Evolutionary conservation across 805 yeast species (phyloP).

Genomic region (Wickerhamiella musiphila): DNA sequence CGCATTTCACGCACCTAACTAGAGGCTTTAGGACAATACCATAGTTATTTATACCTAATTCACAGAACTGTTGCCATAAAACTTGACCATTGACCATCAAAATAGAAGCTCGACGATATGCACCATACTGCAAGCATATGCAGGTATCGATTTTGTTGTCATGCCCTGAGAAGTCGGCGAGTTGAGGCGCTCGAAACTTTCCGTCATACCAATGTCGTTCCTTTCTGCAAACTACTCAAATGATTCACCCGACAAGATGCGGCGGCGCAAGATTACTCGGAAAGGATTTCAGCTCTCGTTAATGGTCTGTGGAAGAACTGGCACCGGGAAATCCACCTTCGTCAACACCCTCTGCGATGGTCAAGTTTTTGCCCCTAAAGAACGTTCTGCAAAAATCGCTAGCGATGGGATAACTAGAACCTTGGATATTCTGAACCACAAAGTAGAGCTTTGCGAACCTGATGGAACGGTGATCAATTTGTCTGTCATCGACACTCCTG

Average conservation of each 20-base stretch:
- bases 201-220: background rate
- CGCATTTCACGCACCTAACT: too few species aligned
- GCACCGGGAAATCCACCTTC: slow-evolving; percentile 61
- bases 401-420: slow-evolving; percentile 8
- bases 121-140: too few species aligned
- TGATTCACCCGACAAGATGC: slow-evolving; percentile 21
- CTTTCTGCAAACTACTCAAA: background rate
- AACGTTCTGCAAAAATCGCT: background rate
- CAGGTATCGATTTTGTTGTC: too few species aligned
- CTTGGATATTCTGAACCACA: slow-evolving; percentile 10
- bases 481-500: slow-evolving; percentile 54
- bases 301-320: slow-evolving; percentile 58
- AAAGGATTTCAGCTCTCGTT: slow-evolving; percentile 34
- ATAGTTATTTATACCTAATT: too few species aligned
- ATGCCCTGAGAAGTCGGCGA: too few species aligned
- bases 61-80: too few species aligned
- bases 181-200: too few species aligned
- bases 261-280: slow-evolving; percentile 45
- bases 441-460: slow-evolving; percentile 34
- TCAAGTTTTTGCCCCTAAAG: slow-evolving; percentile 4
- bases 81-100: too few species aligned
- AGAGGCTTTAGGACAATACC: too few species aligned
- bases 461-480: slow-evolving; percentile 35
- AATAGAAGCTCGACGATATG: too few species aligned
- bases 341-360: slow-evolving; percentile 45